A percentile compares a stretch with the other conserved stretches of the same genome.
Conservation (phyloP, 2,329 filamentous ascomycete species). For the Coniochaeta sp. region DNA sequence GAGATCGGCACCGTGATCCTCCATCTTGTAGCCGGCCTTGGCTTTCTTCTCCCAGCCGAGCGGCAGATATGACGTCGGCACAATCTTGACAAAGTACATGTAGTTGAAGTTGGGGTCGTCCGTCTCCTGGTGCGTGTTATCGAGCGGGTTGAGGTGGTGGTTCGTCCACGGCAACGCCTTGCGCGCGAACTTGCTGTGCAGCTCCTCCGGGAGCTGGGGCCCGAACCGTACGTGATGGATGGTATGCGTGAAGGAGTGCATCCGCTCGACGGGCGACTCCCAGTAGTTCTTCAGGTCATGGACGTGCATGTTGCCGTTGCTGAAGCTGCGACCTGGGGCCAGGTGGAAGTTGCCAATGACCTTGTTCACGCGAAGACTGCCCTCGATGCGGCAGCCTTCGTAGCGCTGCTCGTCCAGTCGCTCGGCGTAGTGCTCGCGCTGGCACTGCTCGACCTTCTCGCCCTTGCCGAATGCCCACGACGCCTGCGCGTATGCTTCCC, state of each 20-base stretch:
- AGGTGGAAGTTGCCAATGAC: conserved; percentile 98
- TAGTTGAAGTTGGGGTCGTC: conserved; percentile 84
- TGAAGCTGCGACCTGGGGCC: conserved; percentile 92
- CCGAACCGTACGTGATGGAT: conserved; percentile 91
- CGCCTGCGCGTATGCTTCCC: conserved; percentile 82
- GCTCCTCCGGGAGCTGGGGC: conserved; percentile 72
- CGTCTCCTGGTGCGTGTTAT: conserved; percentile 69
- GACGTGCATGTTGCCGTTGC: conserved; percentile 92
- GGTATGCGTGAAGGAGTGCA: conserved; percentile 81
- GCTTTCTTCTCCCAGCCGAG: conserved; percentile 73
- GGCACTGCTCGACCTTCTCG: conserved; percentile 89
- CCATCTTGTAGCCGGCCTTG: conserved; percentile 14
- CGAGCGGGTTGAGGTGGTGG: conserved; percentile 88
- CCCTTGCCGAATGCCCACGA: conserved; percentile 94
- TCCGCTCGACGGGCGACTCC: conserved; percentile 57
- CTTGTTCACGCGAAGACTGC: conserved; percentile 91
- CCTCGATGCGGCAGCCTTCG: conserved; percentile 93
- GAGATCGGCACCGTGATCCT: conserved; percentile 51
- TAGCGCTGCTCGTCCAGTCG: conserved; percentile 78
- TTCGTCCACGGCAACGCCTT: conserved; percentile 65
- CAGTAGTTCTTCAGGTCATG: conserved; percentile 97
- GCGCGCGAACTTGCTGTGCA: conserved; percentile 51
- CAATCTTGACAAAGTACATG: conserved; percentile 99
- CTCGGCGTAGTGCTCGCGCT: conserved; percentile 88
- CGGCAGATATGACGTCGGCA: conserved; percentile 89